Evolutionary conservation across 192 early-diverging fungal species (phyloP), one percentile per base, ranked within the genome.

Genomic region (Coemansia javaensis): DNA sequence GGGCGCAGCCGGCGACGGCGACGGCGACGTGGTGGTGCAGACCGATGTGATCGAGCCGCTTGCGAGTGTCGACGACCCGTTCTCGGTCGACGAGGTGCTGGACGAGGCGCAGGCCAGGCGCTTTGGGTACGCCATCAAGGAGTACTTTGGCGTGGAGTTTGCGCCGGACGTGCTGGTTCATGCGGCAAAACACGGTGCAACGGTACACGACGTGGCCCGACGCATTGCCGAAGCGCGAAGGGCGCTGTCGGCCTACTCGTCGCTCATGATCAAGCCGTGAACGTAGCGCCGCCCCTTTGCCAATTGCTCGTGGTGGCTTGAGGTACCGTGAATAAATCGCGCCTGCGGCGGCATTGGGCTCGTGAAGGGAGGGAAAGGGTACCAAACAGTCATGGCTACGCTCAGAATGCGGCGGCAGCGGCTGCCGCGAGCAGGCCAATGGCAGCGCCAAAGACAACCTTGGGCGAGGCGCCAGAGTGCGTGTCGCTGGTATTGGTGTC

Each of bases 61-160:
- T 10, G 59, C 54, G 17, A 50, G 56, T 1, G 48, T 62, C 4
- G 36, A 59, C 20, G 75, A 77, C 24, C 48, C 36, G 24, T 58
- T 72, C 44, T 47, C 68, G 1, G 52, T 59, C 4, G 59, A 57
- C 24, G 59, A 50, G 24, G 59, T 63, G 27, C 44, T 72, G 34
- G 63, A 66, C 35, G 85, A 90, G 41, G 37, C 54, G 7, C 79
- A 83, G 43, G 81, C 85, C 4, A 66, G 70, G 44, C 77, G 90
- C 14, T 80, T 94, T 21, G 89, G 88, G 15, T 89, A 92, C 57
- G 87, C 79, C 10, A 85, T 94, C 49, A 82, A 84, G 43, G 64
- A 83, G 31, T 81, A 87, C 49, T 93, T 88, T 63, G 88, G 88
- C 20, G 81, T 97, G 32, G 91, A 97, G 56, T 93, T 97, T 72